Evolutionary conservation across 1,284 basidiomycete genomes (phyloP), one percentile per base, ranked within the genome.

Genomic region (Leccinum insolens): DNA sequence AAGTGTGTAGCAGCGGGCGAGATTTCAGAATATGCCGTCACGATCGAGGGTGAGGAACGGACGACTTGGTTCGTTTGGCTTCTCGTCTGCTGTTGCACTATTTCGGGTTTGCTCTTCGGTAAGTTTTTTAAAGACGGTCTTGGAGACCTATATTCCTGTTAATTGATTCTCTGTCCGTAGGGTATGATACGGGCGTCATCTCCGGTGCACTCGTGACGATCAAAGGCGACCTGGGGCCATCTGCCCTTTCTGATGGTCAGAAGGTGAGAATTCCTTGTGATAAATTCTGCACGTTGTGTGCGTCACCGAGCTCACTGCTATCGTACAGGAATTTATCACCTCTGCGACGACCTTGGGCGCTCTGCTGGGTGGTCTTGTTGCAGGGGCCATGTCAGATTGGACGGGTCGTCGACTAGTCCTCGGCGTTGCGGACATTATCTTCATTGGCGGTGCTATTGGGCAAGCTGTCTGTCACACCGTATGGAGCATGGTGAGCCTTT

Each of bases 91-190:
- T 89, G 88, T 70, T 87, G 86, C 31, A 86, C 88, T 65, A 89
- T 94, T 65, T 91, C 90, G n/a, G 92, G 92, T 12, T 76, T 94
- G 58, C 82, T 93, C 9, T 94, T 94, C 71, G 92, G 92, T 90
- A 69, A 62, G 88, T 67, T 39, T 60, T 8, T 49, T 57, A 11
- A 3, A 0, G 8, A 20, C 2, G 4, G 8, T 4, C 11, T 4
- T 44, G 7, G 20, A 37, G 8, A 15, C 20, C 3, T 58, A 25
- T 25, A 8, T 34, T 8, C 39, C 41, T 4, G 12, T 41, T 75
- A 39, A 75, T 1, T 8, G 3, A 12, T 20, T 12, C 22, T 41
- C 14, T 31, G 6, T 9, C 34, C n/a, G n/a, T 68, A 91, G 90
- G 91, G 28, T 93, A 93, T 74, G 92, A 94, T 75, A 94, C 92